phyloP scores from a whole-genome alignment of 768 basidiomycete genomes.

The Postia placenta region DNA sequence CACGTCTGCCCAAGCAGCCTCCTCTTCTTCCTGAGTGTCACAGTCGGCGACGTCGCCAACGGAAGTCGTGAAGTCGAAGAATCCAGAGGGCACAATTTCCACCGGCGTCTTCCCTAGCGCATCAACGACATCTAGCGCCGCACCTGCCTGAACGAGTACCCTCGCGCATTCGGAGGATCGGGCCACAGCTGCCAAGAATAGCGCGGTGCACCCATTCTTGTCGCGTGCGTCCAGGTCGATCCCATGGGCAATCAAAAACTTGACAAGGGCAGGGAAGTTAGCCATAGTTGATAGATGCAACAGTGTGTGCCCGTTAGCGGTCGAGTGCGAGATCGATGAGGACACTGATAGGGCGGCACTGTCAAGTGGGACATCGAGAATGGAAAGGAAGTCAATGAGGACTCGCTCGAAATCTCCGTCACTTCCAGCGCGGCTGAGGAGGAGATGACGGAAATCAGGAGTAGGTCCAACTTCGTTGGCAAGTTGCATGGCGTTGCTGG shows the following conservation, averaged over 20 bases:
- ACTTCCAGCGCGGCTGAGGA: constrained; percentile 49
- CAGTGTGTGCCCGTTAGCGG: constrained; percentile 74
- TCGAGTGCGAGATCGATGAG: constrained; percentile 64
- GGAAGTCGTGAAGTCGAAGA: constrained; percentile 35
- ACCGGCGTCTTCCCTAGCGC: constrained; percentile 62
- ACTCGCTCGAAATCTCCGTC: constrained; percentile 61
- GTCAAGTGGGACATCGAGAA: constrained; percentile 64
- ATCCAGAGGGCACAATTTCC: constrained; percentile 45
- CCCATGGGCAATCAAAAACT: constrained; percentile 64
- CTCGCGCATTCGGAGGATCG: constrained; percentile 58
- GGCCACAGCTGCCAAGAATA: constrained; percentile 77
- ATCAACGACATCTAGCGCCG: constrained; percentile 72
- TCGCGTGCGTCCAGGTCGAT: constrained; percentile 84
- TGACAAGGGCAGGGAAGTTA: constrained; percentile 62
- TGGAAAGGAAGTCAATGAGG: constrained; percentile 73
- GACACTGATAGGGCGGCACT: constrained; percentile 36
- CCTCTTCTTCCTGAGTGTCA: constrained; percentile 36
- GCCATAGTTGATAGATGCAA: constrained; percentile 84
- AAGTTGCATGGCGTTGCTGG: constrained; percentile 44
- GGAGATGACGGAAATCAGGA: constrained; percentile 50
- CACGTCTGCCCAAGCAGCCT: constrained; percentile 62
- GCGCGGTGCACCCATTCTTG: constrained; percentile 82
- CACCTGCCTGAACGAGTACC: constrained; percentile 72
- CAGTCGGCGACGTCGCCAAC: constrained; percentile 19
- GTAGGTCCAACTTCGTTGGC: constrained; percentile 35